These are phyloP conservation scores for Kodamaea jinghongensis DNA, from an alignment of 805 yeast genomes.

Conservation along the genomic window DNA sequence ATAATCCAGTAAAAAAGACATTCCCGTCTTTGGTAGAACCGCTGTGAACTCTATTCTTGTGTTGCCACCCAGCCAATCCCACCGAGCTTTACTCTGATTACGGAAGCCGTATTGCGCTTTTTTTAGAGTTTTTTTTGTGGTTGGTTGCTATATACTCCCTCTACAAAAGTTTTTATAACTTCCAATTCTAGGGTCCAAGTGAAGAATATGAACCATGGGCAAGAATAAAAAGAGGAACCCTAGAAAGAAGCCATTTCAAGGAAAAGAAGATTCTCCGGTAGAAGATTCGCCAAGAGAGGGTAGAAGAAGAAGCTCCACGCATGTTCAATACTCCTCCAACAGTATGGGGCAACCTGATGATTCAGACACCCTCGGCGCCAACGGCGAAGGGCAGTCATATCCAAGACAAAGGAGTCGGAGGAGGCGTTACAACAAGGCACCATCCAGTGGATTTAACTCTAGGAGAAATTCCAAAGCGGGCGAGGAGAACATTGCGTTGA, in stretches of 20 bases:
- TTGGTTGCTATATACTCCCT: background rate
- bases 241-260: background rate
- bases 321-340: background rate
- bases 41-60: too few species aligned
- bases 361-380: too few species aligned
- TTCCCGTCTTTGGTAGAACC: too few species aligned
- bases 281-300: background rate
- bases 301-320: too few species aligned
- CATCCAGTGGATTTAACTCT: too few species aligned
- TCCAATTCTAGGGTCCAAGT: too few species aligned
- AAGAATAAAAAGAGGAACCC: constrained; percentile 5
- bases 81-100: background rate
- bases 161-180: background rate
- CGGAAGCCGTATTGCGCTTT: constrained; percentile 3
- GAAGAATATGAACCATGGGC: background rate
- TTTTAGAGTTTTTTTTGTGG: background rate
- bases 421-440: too few species aligned
- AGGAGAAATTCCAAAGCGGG: too few species aligned
- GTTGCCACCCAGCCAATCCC: too few species aligned
- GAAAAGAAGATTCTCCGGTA: background rate
- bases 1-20: too few species aligned
- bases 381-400: too few species aligned
- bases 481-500: constrained; percentile 14
- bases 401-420: too few species aligned
- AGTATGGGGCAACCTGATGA: background rate